phyloP scores from a whole-genome alignment of 73 alveolate genomes.

The Tetrahymena borealis region DNA sequence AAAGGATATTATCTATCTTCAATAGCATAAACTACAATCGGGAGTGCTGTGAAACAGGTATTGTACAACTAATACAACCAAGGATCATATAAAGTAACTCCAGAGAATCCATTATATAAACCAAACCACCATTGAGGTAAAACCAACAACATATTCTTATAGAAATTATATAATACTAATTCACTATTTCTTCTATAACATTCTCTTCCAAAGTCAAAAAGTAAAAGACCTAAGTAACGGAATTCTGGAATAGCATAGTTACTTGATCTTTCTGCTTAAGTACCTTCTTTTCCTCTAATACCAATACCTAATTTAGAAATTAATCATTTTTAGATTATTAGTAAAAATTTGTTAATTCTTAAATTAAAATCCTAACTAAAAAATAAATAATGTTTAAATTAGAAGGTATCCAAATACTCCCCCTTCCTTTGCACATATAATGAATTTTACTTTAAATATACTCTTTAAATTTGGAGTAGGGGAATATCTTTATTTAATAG shows the following conservation, averaged over 20 bases:
- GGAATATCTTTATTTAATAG: too few relatives aligned
- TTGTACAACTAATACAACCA: conserved; percentile 87
- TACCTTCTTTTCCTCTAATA: conserved; percentile 80
- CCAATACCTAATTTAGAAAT: too few relatives aligned
- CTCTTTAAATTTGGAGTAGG: too few relatives aligned
- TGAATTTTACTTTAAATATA: too few relatives aligned
- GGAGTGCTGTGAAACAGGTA: conserved; percentile 77
- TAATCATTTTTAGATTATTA: too few relatives aligned
- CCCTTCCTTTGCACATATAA: too few relatives aligned
- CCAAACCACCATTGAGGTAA: conserved; percentile 91
- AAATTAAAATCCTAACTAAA: too few relatives aligned
- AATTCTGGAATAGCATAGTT: conserved; percentile 79
- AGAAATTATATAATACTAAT: conserved; percentile 71
- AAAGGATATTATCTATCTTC: conserved; percentile 69
- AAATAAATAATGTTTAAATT: too few relatives aligned
- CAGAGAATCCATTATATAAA: conserved; percentile 69
- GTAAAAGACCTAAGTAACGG: conserved; percentile 62
- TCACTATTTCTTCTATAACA: conserved; percentile 67
- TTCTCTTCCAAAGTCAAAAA: conserved; percentile 92
- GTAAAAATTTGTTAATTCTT: too few relatives aligned
- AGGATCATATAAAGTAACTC: conserved; percentile 79
- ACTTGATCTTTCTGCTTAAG: conserved; percentile 73
- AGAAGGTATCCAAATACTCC: too few relatives aligned
- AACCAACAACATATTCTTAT: conserved; percentile 78
- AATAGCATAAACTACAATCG: conserved; percentile 79